Base-by-base conservation (phyloP, 208 protist genomes). In the Acanthamoeba healyi region DNA sequence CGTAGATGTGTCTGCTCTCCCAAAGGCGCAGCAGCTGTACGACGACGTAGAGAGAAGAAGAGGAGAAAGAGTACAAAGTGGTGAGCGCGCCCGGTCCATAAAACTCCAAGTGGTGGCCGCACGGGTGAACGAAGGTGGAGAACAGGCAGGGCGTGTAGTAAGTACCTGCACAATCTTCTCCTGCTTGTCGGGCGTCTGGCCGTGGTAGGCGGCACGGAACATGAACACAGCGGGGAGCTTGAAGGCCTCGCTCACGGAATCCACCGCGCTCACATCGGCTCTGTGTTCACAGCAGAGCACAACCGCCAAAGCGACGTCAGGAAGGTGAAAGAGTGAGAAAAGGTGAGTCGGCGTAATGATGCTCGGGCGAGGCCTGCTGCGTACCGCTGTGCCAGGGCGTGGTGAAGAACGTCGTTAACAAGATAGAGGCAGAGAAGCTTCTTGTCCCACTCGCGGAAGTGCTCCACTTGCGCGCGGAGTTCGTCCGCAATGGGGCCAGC, bases 161-260 rank as follows among this genome's bases (percentile, higher is more conserved):
- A 77, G 72, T 81, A 70, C 84, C 84, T 91, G 84, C 34, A 91
- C 40, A 34, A 91, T 36, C 65, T 81, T 93, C n/a, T 93, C 63
- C 51, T 93, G 88, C 26, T 56, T 15, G 0, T 93, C 88, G 26
- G 88, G 36, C 3, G 56, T 14, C 29, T 93, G 88, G 38, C 67
- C 88, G 38, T 93, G 88, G 44, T 93, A 93, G 44, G 88, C 88
- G 5, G 88, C 14, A 36, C 88, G 88, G 46, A 93, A 63, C 63
- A 93, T 93, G 46, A 93, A 93, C 40, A 93, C 88, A n/a, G 51
- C 34, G 34, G 88, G 88, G 22, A 93, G 56, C 63, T 93, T 93
- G 63, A 93, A 93, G 42, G 88, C 88, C 29, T 93, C 88, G 65
- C 88, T 93, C 56, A 93, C n/a, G 7, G 56, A 0, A 61, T 93